Evolutionary conservation across 1,284 basidiomycete genomes (phyloP).

Genomic region (Phenoliferia sp.): DNA sequence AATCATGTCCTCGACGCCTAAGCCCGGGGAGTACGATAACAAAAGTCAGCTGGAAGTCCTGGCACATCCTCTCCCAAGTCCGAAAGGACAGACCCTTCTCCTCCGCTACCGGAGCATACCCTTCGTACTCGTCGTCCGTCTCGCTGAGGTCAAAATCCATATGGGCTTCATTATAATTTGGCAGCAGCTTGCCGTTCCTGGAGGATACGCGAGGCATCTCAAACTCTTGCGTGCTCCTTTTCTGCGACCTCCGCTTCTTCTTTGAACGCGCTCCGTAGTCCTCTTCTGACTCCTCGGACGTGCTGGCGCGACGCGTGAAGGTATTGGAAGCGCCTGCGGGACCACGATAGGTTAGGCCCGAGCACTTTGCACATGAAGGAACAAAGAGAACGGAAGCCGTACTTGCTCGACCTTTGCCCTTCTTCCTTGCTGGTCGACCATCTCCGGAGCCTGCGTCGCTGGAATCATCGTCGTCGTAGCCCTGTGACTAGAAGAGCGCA

Average conservation of each 20-base stretch:
- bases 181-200: conserved; percentile 32
- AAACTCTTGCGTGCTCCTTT: conserved; percentile 19
- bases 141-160: conserved; percentile 23
- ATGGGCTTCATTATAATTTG: conserved; percentile 34
- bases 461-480: conserved; percentile 22
- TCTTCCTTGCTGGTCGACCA: conserved; percentile 6
- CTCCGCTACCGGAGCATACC: conserved; percentile 3
- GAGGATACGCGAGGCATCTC: conserved; percentile 30
- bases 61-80: not conserved
- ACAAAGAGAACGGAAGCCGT: not conserved
- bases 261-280: conserved; percentile 20
- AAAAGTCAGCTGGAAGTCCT: not conserved
- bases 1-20: conserved; percentile 41
- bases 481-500: not conserved
- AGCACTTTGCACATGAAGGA: not conserved
- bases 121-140: conserved; percentile 18
- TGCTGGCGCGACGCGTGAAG: conserved; percentile 3
- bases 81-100: conserved; percentile 15
- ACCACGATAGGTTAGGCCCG: not conserved
- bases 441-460: conserved; percentile 24
- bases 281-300: conserved; percentile 16
- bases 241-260: conserved; percentile 11
- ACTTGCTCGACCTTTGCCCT: conserved; percentile 30
- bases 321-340: conserved; percentile 4
- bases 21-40: not conserved